phyloP scores from a whole-genome alignment of 78 protist species.

The Trichosphaerium sp. region DNA sequence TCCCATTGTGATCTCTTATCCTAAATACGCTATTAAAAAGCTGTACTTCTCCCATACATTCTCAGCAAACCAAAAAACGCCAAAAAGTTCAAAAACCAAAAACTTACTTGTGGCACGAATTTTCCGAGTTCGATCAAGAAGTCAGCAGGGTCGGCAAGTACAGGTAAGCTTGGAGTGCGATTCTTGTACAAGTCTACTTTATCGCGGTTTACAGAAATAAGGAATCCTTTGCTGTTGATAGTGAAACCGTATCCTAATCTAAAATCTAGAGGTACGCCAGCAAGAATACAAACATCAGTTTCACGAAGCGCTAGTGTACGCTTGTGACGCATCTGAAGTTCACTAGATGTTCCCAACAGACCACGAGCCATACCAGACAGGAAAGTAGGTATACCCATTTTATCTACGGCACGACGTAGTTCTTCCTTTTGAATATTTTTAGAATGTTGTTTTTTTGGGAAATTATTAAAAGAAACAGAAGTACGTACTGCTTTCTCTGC shows the following conservation, averaged over 20 bases:
- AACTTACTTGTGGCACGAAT: too few species aligned
- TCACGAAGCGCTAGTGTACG: constrained; percentile 46
- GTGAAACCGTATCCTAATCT: constrained; percentile 60
- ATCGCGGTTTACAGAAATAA: constrained; percentile 40
- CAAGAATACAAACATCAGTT: constrained; percentile 52
- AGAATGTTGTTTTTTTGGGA: too few species aligned
- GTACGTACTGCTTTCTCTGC: too few species aligned
- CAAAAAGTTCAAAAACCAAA: too few species aligned
- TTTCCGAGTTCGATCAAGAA: constrained; percentile 20
- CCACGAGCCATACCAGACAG: constrained; percentile 61
- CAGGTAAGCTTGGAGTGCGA: constrained; percentile 26
- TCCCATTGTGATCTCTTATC: not conserved
- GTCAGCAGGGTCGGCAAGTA: constrained; percentile 31
- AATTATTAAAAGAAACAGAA: too few species aligned
- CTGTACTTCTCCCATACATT: too few species aligned
- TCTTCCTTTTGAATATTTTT: too few species aligned
- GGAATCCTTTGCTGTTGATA: constrained; percentile 8
- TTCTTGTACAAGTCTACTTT: constrained; percentile 26
- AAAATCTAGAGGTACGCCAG: constrained; percentile 58
- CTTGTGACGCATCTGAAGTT: constrained; percentile 36
- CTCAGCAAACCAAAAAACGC: too few species aligned
- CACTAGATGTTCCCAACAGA: constrained; percentile 21
- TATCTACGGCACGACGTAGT: too few species aligned
- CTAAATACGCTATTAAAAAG: too few species aligned
- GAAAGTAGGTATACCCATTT: constrained; percentile 40